Percentiles rank a stretch among this genome's conserved stretches.
These are phyloP conservation scores for Rhododendron mucronatum DNA, from an alignment of 148 eudicot genomes.

Conservation along the genomic window DNA sequence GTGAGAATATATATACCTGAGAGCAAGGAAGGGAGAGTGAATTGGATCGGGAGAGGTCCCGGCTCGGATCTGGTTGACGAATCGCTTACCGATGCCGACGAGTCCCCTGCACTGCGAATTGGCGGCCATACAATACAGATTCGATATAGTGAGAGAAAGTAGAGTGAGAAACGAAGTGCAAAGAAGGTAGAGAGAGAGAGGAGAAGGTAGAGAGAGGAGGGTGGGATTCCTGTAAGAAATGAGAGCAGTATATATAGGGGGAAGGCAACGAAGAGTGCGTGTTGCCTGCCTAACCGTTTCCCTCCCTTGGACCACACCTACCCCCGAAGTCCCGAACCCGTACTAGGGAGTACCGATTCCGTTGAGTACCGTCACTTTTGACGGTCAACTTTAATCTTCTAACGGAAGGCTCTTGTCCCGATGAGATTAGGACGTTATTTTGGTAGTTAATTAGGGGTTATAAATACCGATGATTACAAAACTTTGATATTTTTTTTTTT, in stretches of 20 bases:
- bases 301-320: background rate
- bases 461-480: too few relatives aligned
- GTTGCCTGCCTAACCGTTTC: too few relatives aligned
- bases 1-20: background rate
- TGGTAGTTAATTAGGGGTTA: too few relatives aligned
- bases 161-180: background rate
- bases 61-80: conserved; percentile 32
- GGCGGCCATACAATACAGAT: conserved; percentile 45
- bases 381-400: background rate
- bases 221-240: background rate
- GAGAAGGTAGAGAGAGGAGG: background rate
- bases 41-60: conserved; percentile 15
- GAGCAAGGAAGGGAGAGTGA: background rate
- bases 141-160: conserved; percentile 5
- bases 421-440: background rate
- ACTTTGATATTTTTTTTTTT: too few relatives aligned
- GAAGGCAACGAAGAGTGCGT: background rate
- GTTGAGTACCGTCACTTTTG: background rate
- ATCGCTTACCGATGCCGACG: conserved; percentile 32
- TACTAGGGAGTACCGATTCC: background rate
- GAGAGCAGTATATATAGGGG: background rate
- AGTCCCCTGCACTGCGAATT: conserved; percentile 34
- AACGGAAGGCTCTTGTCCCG: background rate
- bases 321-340: background rate
- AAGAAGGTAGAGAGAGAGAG: too few relatives aligned